Evolutionary conservation across 169 alveolate species (phyloP).

Genomic region (Eimeria falciformis): DNA sequence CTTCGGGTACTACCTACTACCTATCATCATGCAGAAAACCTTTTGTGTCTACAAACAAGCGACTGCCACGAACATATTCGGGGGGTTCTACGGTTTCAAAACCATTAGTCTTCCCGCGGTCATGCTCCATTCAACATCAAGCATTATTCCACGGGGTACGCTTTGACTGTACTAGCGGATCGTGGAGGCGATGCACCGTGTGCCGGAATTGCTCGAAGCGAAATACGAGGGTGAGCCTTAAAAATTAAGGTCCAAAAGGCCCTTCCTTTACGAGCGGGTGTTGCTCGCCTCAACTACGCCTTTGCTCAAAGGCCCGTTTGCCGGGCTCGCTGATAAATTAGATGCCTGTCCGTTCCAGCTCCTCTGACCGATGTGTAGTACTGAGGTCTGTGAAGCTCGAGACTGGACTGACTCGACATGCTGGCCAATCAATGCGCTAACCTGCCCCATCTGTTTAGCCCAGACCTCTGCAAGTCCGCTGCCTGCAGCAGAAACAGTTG

Average conservation of each 20-base stretch:
- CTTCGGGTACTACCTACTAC: too few relatives aligned
- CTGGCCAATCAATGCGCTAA: slow-evolving; percentile 60
- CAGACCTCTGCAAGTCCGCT: slow-evolving; percentile 70
- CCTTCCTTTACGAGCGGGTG: background rate
- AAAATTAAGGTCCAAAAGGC: background rate
- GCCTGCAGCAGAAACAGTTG: slow-evolving; percentile 59
- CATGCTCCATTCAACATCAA: too few relatives aligned
- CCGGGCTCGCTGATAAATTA: slow-evolving; percentile 27
- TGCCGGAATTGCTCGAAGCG: background rate
- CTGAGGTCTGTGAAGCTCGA: slow-evolving; percentile 49
- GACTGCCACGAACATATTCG: too few relatives aligned
- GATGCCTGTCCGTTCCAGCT: background rate
- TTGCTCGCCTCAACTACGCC: background rate
- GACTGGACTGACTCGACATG: slow-evolving; percentile 66
- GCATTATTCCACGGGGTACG: too few relatives aligned
- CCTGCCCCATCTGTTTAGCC: slow-evolving; percentile 70
- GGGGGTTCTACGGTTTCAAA: too few relatives aligned
- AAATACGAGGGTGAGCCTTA: background rate
- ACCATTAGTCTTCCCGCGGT: too few relatives aligned
- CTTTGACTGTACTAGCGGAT: too few relatives aligned
- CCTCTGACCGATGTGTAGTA: background rate
- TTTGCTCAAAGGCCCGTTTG: background rate
- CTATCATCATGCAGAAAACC: too few relatives aligned
- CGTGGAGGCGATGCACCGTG: background rate
- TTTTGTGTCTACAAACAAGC: too few relatives aligned